Base-by-base conservation (phyloP, 1,284 basidiomycete genomes). In the Ceratorhiza oryzae-sativae region DNA sequence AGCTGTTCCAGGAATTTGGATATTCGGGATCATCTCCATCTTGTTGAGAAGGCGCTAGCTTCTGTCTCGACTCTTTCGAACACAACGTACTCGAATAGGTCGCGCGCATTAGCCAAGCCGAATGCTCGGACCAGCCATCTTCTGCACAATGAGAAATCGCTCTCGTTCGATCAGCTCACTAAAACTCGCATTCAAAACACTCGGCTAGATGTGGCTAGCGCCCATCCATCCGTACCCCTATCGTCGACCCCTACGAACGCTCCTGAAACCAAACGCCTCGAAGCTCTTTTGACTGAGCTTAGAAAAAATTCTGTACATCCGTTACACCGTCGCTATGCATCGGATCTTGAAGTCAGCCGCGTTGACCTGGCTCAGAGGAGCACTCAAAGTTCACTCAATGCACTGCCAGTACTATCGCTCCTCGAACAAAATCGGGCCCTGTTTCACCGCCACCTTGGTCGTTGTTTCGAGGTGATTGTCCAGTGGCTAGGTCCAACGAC, bases 321-420 rank as follows among this genome's bases (percentile, higher is more conserved):
- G 5, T 13, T 65, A 2, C 27, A 51, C 36, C 30, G 13, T 4
- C 61, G 10, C 15, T 65, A 65, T 39, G 61, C 39, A 46, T 6
- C 10, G 6, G 46, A 65, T 8, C 36, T 51, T 8, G 46, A 65
- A 13, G 46, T 18, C 13, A 65, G 61, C 48, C 61, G 61, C 4
- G 18, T 25, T 5, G 61, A 65, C n/a, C 61, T 65, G 2, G 3
- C 53, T 5, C 27, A 12, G 1, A 20, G 46, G 12, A 34, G 20
- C 15, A n/a, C 15, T 23, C 9, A 32, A 3, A 3, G 1, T 1
- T 18, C 49, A 32, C 48, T 58, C 27, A 32, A 25, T 8, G 1
- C 8, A 30, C 18, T 58, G 6, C 39, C 39, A 18, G 5, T 25
- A 15, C 8, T 8, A 2, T 2, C 49, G 13, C 13, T 8, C 20